Base-by-base conservation (phyloP, 768 basidiomycete species). In the Bullera alba region DNA sequence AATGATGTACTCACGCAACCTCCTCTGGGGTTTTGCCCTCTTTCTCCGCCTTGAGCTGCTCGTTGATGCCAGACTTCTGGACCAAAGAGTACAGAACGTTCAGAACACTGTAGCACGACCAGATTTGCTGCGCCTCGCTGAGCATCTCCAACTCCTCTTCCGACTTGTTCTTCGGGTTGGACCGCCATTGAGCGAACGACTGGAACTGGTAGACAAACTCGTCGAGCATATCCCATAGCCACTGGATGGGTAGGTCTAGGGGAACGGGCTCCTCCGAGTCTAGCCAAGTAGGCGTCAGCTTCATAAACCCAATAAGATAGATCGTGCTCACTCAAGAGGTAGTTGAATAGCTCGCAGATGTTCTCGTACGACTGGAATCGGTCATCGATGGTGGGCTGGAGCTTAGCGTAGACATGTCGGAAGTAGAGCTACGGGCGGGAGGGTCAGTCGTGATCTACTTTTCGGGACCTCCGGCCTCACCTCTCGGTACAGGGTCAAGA, bases 31-130 rank as follows among this genome's bases (percentile, higher is more conserved):
- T 78, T 73, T 86, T 86, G 22, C 89, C 87, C 57, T 83, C 78
- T 62, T 86, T 81, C 51, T 83, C 80, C 5, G 93, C 92, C 53
- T 77, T 69, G 53, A 99, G 83, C 74, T 91, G 87, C 71, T 96
- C 91, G 73, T 92, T 90, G 74, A 91, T 87, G 72, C 83, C 84
- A 4, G 86, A 88, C 74, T 97, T 97, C 80, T 97, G 93, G 57
- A 99, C 92, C 61, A 99, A 80, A 17, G 91, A 96, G 77, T 99
- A 99, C 23, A 99, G 79, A 32, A 99, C 93, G 75, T 99, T 97
- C 63, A 99, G 79, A 23, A 97, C 93, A 56, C 87, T 91, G 77
- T 99, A 99, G 44, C 90, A 93, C 63, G 86, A 90, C 95, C 95
- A 99, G 50, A 92, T 85, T 81, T 91, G 59, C 17, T 39, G 56